Base-by-base conservation (phyloP, 2,329 filamentous ascomycete species). In the Sphaerulina vaccinii region DNA sequence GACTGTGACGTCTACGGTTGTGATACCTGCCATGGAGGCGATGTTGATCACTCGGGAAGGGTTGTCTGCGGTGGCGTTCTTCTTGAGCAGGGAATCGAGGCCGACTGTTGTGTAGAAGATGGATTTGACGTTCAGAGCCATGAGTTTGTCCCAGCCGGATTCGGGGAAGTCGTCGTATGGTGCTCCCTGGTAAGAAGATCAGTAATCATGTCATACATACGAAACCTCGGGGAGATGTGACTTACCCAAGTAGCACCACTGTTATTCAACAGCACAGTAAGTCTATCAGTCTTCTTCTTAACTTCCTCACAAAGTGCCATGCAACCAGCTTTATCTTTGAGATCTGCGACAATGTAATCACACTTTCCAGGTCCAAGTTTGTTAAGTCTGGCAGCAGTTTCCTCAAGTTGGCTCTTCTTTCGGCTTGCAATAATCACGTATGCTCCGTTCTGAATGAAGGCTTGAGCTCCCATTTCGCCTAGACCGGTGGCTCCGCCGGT, bases 111-210 rank as follows among this genome's bases (percentile, higher is more conserved):
- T 76, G 38, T 71, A 69, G 62, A 74, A 76, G 50, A 73, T 66
- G 6, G 65, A 49, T 49, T 68, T 68, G 36, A 68, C 65, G 48
- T 68, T 68, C 4, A 68, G 54, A 2, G 63, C 60, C 56, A 80
- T 77, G 18, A 82, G 70, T 57, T 81, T 78, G 57, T 80, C 79
- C 77, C 79, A 83, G 35, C 76, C 80, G 40, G 73, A 70, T 55
- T 80, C 79, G 0, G 79, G 79, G 59, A 80, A 82, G 63, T 81
- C 73, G 54, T 80, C 77, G 63, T 81, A 82, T 22, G 79, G 75
- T 21, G 75, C 79, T 8, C 79, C 79, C 72, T 62, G 58, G 23
- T 16, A 10, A 27, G 5, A 10, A 41, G 8, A 38, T 47, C 32
- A 54, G 9, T 24, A 29, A 19, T 11, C 11, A 5, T 32, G 5